These are phyloP conservation scores for Fusarium poae DNA, from an alignment of 2,329 filamentous ascomycete genomes.

Conservation along the genomic window DNA sequence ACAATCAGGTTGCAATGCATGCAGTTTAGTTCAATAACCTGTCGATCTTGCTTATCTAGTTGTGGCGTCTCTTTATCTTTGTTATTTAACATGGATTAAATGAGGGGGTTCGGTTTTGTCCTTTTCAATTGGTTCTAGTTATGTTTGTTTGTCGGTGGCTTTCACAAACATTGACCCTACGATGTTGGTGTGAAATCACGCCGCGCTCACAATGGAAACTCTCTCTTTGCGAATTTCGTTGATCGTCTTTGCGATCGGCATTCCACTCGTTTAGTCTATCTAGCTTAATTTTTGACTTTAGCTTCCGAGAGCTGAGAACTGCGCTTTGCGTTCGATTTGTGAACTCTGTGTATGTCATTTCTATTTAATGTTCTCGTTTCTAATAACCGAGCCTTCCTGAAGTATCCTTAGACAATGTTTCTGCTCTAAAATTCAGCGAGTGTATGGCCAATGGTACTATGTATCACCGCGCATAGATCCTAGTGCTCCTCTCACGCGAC, in stretches of 20 bases:
- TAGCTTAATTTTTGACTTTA: neutral
- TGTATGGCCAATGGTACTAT: fast-evolving
- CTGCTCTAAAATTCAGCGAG: neutral
- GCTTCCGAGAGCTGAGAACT: neutral
- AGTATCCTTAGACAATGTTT: neutral
- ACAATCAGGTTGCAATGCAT: neutral
- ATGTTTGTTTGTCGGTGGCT: conserved; percentile 1
- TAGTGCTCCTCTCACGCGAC: neutral
- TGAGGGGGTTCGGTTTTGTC: too few species aligned
- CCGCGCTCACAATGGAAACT: neutral
- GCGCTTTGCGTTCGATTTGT: neutral
- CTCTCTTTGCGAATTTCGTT: neutral
- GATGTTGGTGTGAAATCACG: neutral
- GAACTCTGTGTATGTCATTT: neutral
- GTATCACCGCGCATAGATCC: neutral
- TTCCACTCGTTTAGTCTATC: too few species aligned
- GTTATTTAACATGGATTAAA: neutral
- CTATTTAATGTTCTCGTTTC: too few species aligned
- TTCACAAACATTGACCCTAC: neutral
- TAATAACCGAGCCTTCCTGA: fast-evolving
- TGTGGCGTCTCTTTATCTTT: too few species aligned
- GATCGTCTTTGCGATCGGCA: fast-evolving
- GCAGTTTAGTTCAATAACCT: neutral
- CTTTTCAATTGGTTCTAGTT: too few species aligned
- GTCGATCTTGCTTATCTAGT: too few species aligned